A percentile compares a stretch with the other conserved stretches of the same genome.
These are phyloP conservation scores for Pseudonectria foliicola DNA, from an alignment of 2,329 filamentous ascomycete species.

Conservation along the genomic window DNA sequence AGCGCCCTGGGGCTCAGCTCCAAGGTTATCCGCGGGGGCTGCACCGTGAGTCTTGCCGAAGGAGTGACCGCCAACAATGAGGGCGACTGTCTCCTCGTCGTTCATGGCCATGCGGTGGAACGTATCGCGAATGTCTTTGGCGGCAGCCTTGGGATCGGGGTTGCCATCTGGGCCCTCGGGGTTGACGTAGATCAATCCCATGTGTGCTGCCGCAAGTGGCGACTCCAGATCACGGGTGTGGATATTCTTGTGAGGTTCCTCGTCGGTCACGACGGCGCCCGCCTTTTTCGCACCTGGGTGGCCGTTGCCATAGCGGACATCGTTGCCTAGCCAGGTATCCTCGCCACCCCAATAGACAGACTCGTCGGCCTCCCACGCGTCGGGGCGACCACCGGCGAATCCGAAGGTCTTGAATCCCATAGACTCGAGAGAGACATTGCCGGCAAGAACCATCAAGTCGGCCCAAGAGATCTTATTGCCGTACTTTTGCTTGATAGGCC, in stretches of 20 bases:
- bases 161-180: conserved; percentile 68
- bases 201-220: conserved; percentile 58
- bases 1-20: conserved; percentile 60
- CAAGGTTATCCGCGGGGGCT: conserved; percentile 41
- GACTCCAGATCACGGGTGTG: conserved; percentile 58
- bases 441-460: conserved; percentile 62
- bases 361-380: conserved; percentile 70
- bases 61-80: conserved; percentile 72
- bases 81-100: conserved; percentile 70
- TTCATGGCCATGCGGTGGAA: conserved; percentile 78
- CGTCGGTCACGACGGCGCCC: background rate
- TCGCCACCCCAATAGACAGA: conserved; percentile 71
- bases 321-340: conserved; percentile 61
- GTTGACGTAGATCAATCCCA: conserved; percentile 78
- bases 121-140: conserved; percentile 63
- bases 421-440: conserved; percentile 69
- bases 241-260: conserved; percentile 30
- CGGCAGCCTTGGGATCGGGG: conserved; percentile 61
- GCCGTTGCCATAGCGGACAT: conserved; percentile 56
- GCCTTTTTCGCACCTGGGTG: background rate
- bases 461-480: conserved; percentile 78
- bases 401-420: conserved; percentile 71
- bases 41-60: conserved; percentile 74
- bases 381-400: conserved; percentile 63
- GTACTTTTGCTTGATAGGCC: conserved; percentile 79